A percentile compares a stretch with the other conserved stretches of the same genome.
phyloP scores from a whole-genome alignment of 2,329 filamentous ascomycete species.

The Fusarium concolor region DNA sequence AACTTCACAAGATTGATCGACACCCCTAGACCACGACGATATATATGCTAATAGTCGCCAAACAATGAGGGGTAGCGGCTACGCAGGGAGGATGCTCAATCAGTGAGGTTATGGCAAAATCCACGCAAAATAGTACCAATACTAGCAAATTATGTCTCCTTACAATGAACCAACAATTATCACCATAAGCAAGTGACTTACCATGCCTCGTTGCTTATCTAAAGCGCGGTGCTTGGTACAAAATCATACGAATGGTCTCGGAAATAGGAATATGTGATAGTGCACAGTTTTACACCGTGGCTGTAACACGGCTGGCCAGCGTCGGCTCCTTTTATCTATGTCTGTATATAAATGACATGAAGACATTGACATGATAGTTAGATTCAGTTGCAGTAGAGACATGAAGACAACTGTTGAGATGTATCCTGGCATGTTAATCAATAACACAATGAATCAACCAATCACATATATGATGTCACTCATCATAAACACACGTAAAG shows the following conservation, averaged over 20 bases:
- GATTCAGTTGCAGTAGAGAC: neutral
- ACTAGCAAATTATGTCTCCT: neutral
- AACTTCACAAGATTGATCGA: conserved; percentile 28
- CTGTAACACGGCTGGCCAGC: neutral
- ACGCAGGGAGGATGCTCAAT: neutral
- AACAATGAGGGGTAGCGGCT: conserved; percentile 12
- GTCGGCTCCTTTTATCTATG: neutral
- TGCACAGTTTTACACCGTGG: neutral
- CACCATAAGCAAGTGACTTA: neutral
- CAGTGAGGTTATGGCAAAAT: neutral
- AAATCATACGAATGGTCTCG: neutral
- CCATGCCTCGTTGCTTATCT: neutral
- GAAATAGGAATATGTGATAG: neutral
- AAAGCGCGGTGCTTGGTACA: neutral
- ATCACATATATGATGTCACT: neutral
- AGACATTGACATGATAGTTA: neutral
- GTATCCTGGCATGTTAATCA: neutral
- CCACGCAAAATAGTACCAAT: neutral
- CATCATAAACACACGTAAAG: neutral
- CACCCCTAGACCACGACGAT: conserved; percentile 16
- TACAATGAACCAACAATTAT: neutral
- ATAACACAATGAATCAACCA: neutral
- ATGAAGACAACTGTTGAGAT: neutral
- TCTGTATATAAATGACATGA: neutral
- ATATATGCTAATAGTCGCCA: neutral